Percentiles rank a stretch among this genome's conserved stretches.
phyloP scores from a whole-genome alignment of 306 rosid species.

The Rosa lucieae region DNA sequence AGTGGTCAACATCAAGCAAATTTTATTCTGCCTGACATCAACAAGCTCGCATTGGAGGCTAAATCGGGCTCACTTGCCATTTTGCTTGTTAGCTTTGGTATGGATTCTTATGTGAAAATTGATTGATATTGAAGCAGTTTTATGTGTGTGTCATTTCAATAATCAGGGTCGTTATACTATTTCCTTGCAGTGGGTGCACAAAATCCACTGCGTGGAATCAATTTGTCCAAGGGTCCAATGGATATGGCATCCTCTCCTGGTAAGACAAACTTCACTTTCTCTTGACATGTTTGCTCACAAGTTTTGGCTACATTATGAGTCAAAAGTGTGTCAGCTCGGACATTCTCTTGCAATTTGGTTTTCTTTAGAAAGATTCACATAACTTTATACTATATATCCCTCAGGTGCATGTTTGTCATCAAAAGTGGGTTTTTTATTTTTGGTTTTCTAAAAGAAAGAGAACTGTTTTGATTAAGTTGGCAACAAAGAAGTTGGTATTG shows the following conservation, averaged over 20 bases:
- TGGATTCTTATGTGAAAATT: conserved; percentile 24
- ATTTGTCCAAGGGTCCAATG: conserved; percentile 38
- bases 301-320: background rate
- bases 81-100: conserved; percentile 77
- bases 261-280: conserved; percentile 47
- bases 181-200: conserved; percentile 53
- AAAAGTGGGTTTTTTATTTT: background rate
- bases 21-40: conserved; percentile 63
- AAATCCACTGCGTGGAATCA: conserved; percentile 42
- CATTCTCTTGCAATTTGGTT: background rate
- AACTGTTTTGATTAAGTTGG: background rate
- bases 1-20: conserved; percentile 47
- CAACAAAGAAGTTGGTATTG: background rate
- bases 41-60: conserved; percentile 61
- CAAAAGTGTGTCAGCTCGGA: background rate
- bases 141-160: conserved; percentile 7
- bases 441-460: background rate
- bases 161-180: conserved; percentile 23
- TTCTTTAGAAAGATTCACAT: background rate
- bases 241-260: conserved; percentile 56
- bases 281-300: background rate
- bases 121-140: conserved; percentile 11
- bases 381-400: background rate
- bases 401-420: background rate
- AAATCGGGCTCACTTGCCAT: conserved; percentile 51